Evolutionary conservation across 2,329 filamentous ascomycete species (phyloP), one percentile per base, ranked within the genome.

Genomic region (Alternaria burnsii): DNA sequence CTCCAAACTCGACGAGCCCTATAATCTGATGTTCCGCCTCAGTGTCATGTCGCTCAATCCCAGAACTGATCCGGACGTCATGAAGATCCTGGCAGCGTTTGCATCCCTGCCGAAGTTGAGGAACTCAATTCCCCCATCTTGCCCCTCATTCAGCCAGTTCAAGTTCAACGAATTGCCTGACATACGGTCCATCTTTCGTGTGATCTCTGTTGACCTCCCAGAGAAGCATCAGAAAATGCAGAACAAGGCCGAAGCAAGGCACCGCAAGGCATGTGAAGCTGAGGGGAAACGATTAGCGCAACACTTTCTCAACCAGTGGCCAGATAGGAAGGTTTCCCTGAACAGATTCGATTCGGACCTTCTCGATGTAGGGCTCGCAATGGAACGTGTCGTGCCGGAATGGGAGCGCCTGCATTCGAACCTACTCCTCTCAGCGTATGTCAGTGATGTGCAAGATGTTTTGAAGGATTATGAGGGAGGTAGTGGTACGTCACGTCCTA

Each of bases 1-100:
- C 4, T 62, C 64, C 3, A 52, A 55, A 5, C 24, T 26, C 20
- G 34, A 69, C 16, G 70, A 78, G 16, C 59, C 40, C 18, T 78
- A 78, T 57, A 63, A 55, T 14, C 67, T 84, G 14, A 82, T 82
- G 70, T 85, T 84, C 30, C 50, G 50, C 55, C 71, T 85, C 14
- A 78, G 77, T 4, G 65, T 79, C 0, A 64, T 86, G 24, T 76
- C 80, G 0, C 85, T 81, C 53, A 63, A 73, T 5, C 40, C 71
- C 2, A 62, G 71, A 44, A 68, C 71, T 6, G 70, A 84, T 28
- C 78, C 82, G 71, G 60, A 67, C 4, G 43, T 80, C 0, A 50
- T 86, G 7, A 55, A 67, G 53, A 22, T 30, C 58, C 43, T 65
- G 26, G 55, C 53, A 50, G 80, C 84, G 0, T 85, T 83, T 67